Conservation (phyloP, 1,284 basidiomycete species). For the Vanrija pseudolonga region DNA sequence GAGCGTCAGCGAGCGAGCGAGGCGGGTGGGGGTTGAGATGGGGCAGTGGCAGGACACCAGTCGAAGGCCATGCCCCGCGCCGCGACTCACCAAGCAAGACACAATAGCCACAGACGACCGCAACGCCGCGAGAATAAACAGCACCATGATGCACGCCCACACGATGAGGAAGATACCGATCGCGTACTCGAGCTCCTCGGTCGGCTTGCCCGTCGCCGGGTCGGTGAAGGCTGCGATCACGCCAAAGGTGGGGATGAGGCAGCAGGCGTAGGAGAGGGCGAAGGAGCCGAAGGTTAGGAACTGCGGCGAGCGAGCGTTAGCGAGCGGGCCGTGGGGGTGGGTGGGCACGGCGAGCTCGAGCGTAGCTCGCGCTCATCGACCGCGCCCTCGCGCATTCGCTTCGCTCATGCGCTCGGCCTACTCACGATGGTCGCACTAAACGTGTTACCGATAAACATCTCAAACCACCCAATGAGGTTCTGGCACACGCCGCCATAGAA, state of each 20-base stretch:
- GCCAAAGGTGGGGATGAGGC: slow-evolving; percentile 9
- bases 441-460: slow-evolving; percentile 23
- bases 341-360: too few species aligned
- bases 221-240: slow-evolving; percentile 9
- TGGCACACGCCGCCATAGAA: slow-evolving; percentile 18
- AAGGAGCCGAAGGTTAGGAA: slow-evolving; percentile 16
- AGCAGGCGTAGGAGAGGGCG: slow-evolving; percentile 8
- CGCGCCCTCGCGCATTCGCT: too few species aligned
- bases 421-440: slow-evolving; percentile 14
- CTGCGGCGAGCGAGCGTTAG: too few species aligned
- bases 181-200: too few species aligned
- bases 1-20: not conserved
- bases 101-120: not conserved
- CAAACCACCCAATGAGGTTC: slow-evolving; percentile 18
- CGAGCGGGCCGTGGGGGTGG: too few species aligned
- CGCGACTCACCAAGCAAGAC: too few species aligned
- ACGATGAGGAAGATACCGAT: not conserved
- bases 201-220: not conserved
- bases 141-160: not conserved
- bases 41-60: too few species aligned
- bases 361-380: too few species aligned
- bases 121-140: not conserved
- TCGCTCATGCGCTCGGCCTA: too few species aligned
- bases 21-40: too few species aligned
- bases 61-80: too few species aligned